Evolutionary conservation across 331 rosid genomes (phyloP), one percentile per base, ranked within the genome.

Genomic region (Quercus tomentella): DNA sequence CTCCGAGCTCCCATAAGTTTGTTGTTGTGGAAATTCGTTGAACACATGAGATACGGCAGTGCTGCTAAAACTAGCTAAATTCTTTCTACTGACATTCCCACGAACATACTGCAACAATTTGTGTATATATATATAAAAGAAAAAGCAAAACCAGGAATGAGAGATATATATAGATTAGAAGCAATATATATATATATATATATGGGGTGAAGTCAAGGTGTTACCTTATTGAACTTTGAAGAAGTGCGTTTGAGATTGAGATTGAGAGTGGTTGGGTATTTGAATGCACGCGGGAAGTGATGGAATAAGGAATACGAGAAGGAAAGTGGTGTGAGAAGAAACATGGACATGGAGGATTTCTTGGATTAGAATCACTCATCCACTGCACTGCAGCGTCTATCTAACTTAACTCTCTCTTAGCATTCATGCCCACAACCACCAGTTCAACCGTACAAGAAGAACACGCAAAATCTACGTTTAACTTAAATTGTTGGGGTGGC

Each of bases 21-120:
- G 74, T 60, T 81, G 78, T 67, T 73, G 78, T 0, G 78, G 72
- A 80, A 55, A 20, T 54, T 83, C 86, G 56, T 89, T 83, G 28
- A 78, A 45, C 17, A 78, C 70, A 79, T 68, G 77, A 77, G 87
- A 86, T 43, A 82, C 67, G 2, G 84, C 80, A 5, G 87, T 67
- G 75, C 54, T 82, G 73, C 82, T 81, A 80, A 79, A 85, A 74
- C 89, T 85, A 55, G 85, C 82, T n/a, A 77, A 82, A 81, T 73
- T 81, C 68, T 80, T 69, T 61, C 72, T 73, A 37, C 81, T 73
- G 57, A 70, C 69, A 51, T 76, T 51, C 77, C 74, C 70, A 82
- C 61, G 30, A 68, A 78, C 49, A 56, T 67, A 73, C 97, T 89
- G 87, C 86, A 81, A 22, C 62, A 52, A 26, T 11, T n/a, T 23